Conservation (phyloP, 148 eudicot genomes). For the Selenicereus undatus region DNA sequence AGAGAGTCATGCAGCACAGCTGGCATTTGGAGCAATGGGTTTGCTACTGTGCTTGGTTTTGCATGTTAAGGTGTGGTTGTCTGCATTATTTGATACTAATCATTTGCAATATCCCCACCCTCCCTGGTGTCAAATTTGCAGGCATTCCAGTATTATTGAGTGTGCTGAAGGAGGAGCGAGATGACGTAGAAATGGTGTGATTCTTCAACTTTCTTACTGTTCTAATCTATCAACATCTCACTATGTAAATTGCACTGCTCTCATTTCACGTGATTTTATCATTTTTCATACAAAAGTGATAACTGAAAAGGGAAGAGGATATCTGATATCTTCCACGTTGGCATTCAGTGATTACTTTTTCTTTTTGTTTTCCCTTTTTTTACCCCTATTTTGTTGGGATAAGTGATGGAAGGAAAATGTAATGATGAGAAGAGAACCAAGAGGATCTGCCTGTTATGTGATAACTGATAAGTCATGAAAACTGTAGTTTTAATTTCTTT, state of each 20-base stretch:
- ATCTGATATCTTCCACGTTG: background rate
- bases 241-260: background rate
- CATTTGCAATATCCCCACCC: conserved; percentile 8
- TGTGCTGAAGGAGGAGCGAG: conserved; percentile 89
- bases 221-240: background rate
- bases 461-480: background rate
- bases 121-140: conserved; percentile 28
- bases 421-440: conserved; percentile 1
- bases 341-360: background rate
- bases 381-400: background rate
- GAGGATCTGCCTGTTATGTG: background rate
- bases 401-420: background rate
- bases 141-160: conserved; percentile 83
- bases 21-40: conserved; percentile 99
- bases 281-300: background rate
- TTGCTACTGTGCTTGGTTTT: conserved; percentile 17
- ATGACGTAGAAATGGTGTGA: conserved; percentile 92
- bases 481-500: background rate
- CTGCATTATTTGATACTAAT: background rate
- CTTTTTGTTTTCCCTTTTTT: background rate
- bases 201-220: background rate
- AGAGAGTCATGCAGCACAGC: conserved; percentile 84
- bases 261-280: conserved; percentile 9
- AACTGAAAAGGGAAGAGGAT: background rate
- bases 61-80: conserved; percentile 1